These are phyloP conservation scores for Rhinocladiella similis DNA, from an alignment of 2,329 filamentous ascomycete species.

Conservation along the genomic window DNA sequence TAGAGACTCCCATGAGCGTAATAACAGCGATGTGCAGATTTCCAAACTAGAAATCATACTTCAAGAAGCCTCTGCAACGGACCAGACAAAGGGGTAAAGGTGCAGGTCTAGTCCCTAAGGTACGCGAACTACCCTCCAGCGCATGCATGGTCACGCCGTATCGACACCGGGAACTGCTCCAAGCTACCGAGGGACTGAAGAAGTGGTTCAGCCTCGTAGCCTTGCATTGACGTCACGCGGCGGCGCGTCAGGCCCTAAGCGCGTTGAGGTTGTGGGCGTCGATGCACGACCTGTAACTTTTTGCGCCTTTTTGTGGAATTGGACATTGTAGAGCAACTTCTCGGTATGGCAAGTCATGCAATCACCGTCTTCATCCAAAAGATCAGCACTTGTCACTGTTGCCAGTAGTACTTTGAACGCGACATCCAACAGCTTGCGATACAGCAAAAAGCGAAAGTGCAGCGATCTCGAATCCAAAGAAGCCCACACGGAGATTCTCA, in stretches of 20 bases:
- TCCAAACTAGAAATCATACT: too few relatives aligned
- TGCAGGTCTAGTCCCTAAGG: too few relatives aligned
- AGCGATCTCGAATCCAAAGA: constrained; percentile 10
- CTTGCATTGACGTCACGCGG: not conserved
- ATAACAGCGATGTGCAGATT: not conserved
- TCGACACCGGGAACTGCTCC: too few relatives aligned
- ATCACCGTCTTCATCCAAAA: constrained; percentile 4
- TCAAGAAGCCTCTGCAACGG: too few relatives aligned
- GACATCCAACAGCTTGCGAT: not conserved
- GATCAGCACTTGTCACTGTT: constrained; percentile 7
- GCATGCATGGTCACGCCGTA: too few relatives aligned
- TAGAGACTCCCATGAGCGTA: not conserved
- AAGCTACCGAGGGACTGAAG: too few relatives aligned
- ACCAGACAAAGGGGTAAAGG: too few relatives aligned
- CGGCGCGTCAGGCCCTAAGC: not conserved
- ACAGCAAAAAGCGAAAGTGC: constrained; percentile 22
- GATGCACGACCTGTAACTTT: not conserved
- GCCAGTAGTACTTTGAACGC: constrained; percentile 14
- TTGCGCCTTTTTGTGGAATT: not conserved
- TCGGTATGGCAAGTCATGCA: constrained; percentile 24
- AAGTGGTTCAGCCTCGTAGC: not conserved
- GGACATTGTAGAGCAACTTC: not conserved
- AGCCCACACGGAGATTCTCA: constrained; percentile 5
- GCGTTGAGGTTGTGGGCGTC: not conserved
- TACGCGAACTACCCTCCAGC: too few relatives aligned